Base-by-base conservation (phyloP, 352 stramenopile genomes). In the Phytophthora podocarpi region DNA sequence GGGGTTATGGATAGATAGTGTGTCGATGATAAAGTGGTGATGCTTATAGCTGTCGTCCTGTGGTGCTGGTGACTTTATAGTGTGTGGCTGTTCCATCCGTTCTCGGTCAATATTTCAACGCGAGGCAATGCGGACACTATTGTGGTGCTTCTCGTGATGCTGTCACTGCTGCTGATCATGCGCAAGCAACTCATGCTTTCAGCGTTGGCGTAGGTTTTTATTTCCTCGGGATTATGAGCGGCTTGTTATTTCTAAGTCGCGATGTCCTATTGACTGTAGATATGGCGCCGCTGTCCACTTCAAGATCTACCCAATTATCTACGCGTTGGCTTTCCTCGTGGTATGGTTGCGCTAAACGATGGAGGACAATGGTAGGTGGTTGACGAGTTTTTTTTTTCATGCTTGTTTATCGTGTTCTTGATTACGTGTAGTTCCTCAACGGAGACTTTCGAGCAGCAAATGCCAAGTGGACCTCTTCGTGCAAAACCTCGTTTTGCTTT, bases 221-320 rank as follows among this genome's bases (percentile, higher is more conserved):
- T 23, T 20, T 37, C 26, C n/a, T n/a, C n/a, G n/a, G n/a, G n/a
- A n/a, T 20, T 59, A 2, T 5, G 12, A 27, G 15, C 24, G 7
- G 9, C 43, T 47, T 41, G 13, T 43, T 30, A 30, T 21, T 34
- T 47, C 34, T 62, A 9, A 62, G 12, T 50, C 1, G 11, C n/a
- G 7, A 4, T 58, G 23, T 36, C 15, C 27, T 34, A 8, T 26
- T 18, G 41, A 32, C 4, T 40, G 3, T 63, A 98, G 71, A 69
- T 97, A 98, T 75, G 97, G 96, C 4, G 82, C 98, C 30, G 97
- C 95, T 0, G 95, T 99, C 27, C 97, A 99, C 71, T 91, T 98
- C 65, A 98, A 99, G 72, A 96, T 99, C 13, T 99, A 99, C 66
- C 98, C 98, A 5, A 97, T 99, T 30, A 97, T 99, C 60, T 99